phyloP scores from a whole-genome alignment of 257 asterid genomes.

The Striga asiatica region DNA sequence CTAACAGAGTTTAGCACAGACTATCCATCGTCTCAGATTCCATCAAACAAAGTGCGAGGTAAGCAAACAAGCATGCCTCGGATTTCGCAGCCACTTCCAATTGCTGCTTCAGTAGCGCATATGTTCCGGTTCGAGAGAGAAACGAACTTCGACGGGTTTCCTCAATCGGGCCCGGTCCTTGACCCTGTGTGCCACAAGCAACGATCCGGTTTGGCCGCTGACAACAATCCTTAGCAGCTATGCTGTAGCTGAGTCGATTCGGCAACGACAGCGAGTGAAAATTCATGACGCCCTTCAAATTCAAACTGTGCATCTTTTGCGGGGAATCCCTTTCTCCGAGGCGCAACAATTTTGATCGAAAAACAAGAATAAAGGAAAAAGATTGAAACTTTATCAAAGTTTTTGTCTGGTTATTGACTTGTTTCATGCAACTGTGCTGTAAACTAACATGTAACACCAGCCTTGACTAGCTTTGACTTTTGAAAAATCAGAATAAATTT shows the following conservation, averaged over 20 bases:
- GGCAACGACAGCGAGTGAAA: conserved; percentile 22
- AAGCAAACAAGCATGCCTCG: conserved; percentile 32
- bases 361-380: no score
- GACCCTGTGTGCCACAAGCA: conserved; percentile 37
- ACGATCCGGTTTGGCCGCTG: conserved; percentile 25
- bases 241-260: conserved; percentile 15
- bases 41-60: not conserved
- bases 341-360: no score
- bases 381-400: no score
- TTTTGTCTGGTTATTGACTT: no score
- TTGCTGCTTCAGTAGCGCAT: conserved; percentile 61
- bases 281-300: conserved; percentile 21
- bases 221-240: conserved; percentile 5
- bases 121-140: conserved; percentile 46
- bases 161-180: conserved; percentile 19
- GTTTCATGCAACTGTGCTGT: no score
- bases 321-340: not conserved
- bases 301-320: conserved; percentile 37
- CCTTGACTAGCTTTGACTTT: no score
- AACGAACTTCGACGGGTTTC: conserved; percentile 22
- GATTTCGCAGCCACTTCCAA: conserved; percentile 64
- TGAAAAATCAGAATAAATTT: no score
- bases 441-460: no score
- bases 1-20: no score
- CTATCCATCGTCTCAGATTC: no score